Evolutionary conservation across 352 stramenopile genomes (phyloP), one percentile per base, ranked within the genome.

Genomic region (Phytophthora hibernalis): DNA sequence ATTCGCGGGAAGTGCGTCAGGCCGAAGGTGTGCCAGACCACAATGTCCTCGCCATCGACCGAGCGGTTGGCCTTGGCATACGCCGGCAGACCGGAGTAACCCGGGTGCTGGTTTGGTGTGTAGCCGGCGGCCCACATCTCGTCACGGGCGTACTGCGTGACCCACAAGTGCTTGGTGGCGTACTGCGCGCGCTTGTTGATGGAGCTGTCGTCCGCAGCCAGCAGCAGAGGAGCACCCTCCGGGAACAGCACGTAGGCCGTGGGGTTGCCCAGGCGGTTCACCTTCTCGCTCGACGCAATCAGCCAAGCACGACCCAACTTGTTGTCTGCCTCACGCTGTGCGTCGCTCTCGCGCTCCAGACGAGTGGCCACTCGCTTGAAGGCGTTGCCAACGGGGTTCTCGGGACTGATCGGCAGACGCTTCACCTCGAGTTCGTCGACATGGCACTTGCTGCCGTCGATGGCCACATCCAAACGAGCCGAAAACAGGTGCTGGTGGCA

Each of bases 401-500:
- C 61, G 8, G 68, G 64, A 12, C 63, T 65, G 18, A 72, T 61
- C 0, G 65, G 51, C 16, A 85, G 35, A 3, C 74, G 63, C 65
- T 91, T 59, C 15, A 89, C 66, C 30, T 94, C 83, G 12, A 81
- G 68, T 31, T 87, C 76, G 37, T 80, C 70, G 2, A 87, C 70
- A 35, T 71, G 52, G 51, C 72, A 77, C 45, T 77, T 82, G 42
- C 68, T 48, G 5, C 79, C 79, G 65, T 92, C 85, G 11, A 94
- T 83, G 4, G 81, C 79, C 58, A 94, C 87, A 53, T 95, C 87
- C 0, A 95, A 60, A 4, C 80, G 77, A 18, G 72, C 85, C 26
- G 80, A 91, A 66, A 95, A 93, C 62, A 92, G 80, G 63, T 95
- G 87, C 59, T 95, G 83, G 55, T 91, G 83, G 31, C 82, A 74